Evolutionary conservation across 768 basidiomycete genomes (phyloP).

Genomic region (Serendipita sp.): DNA sequence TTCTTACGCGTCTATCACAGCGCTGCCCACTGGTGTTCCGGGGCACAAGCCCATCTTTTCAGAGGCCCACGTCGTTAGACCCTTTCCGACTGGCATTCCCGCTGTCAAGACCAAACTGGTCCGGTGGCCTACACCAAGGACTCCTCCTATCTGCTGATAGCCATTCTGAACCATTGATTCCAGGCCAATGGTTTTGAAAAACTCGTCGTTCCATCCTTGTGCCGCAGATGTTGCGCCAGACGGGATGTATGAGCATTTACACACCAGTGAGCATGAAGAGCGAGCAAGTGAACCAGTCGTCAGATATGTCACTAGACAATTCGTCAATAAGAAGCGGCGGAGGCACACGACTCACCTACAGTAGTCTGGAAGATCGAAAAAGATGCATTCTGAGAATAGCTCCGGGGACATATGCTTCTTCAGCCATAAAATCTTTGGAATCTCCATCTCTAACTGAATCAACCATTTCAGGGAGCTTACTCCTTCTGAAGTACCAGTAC

Average conservation of each 20-base stretch:
- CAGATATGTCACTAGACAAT: slow-evolving; percentile 55
- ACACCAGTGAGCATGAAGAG: slow-evolving; percentile 85
- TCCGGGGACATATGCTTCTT: slow-evolving; percentile 69
- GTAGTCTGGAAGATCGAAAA: slow-evolving; percentile 90
- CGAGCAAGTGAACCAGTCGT: slow-evolving; percentile 63
- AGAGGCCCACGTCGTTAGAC: slow-evolving; percentile 64
- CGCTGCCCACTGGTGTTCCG: slow-evolving; percentile 88
- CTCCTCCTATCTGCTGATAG: slow-evolving; percentile 61
- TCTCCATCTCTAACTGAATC: slow-evolving; percentile 86
- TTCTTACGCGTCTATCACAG: slow-evolving; percentile 82
- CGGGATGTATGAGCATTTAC: slow-evolving; percentile 91
- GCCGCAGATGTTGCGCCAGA: slow-evolving; percentile 29
- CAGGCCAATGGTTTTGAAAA: slow-evolving; percentile 77
- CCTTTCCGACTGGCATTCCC: slow-evolving; percentile 65
- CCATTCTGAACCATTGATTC: slow-evolving; percentile 47
- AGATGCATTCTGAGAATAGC: slow-evolving; percentile 60
- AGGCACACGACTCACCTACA: slow-evolving; percentile 16
- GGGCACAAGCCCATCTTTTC: slow-evolving; percentile 68
- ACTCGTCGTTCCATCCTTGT: slow-evolving; percentile 75
- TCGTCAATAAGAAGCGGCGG: background rate
- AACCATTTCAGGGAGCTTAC: background rate
- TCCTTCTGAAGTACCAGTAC: slow-evolving; percentile 11
- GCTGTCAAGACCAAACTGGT: slow-evolving; percentile 55
- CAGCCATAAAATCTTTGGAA: slow-evolving; percentile 94
- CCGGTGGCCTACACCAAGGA: background rate